A percentile compares a stretch with the other conserved stretches of the same genome.
Evolutionary conservation across 2,329 filamentous ascomycete genomes (phyloP).

Genomic region (Zopfia rhizophila): DNA sequence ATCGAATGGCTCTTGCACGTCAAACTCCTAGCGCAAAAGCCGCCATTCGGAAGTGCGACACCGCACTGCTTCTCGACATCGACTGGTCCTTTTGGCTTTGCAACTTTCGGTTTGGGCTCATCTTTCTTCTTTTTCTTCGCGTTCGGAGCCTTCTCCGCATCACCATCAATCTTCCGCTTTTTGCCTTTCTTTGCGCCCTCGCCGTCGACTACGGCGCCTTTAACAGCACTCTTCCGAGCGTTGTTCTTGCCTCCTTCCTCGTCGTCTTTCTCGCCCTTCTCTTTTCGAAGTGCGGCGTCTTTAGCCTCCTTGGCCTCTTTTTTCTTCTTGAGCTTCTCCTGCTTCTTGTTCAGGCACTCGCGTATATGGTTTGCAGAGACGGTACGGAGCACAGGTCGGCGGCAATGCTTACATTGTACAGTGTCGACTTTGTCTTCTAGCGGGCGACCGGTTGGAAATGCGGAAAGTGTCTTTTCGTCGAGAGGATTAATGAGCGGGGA

Average conservation of each 20-base stretch:
- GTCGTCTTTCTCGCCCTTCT: constrained; percentile 57
- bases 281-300: constrained; percentile 60
- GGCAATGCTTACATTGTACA: constrained; percentile 90
- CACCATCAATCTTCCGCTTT: constrained; percentile 60
- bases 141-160: constrained; percentile 84
- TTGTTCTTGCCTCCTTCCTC: constrained; percentile 51
- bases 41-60: constrained; percentile 84
- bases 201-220: constrained; percentile 49
- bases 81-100: constrained; percentile 90
- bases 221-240: constrained; percentile 54
- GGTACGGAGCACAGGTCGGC: constrained; percentile 82
- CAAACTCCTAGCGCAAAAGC: constrained; percentile 85
- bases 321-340: constrained; percentile 68
- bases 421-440: constrained; percentile 83
- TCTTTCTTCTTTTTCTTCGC: constrained; percentile 92
- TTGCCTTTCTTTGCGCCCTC: constrained; percentile 56
- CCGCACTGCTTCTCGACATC: constrained; percentile 95
- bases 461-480: constrained; percentile 78
- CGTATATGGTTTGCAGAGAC: constrained; percentile 83
- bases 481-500: constrained; percentile 66
- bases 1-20: constrained; percentile 97
- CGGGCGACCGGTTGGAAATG: constrained; percentile 83
- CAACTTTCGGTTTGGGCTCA: constrained; percentile 82
- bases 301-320: constrained; percentile 71
- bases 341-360: constrained; percentile 85